Conservation (phyloP, 106 monocot genomes). For the Platanthera guangdongensis region DNA sequence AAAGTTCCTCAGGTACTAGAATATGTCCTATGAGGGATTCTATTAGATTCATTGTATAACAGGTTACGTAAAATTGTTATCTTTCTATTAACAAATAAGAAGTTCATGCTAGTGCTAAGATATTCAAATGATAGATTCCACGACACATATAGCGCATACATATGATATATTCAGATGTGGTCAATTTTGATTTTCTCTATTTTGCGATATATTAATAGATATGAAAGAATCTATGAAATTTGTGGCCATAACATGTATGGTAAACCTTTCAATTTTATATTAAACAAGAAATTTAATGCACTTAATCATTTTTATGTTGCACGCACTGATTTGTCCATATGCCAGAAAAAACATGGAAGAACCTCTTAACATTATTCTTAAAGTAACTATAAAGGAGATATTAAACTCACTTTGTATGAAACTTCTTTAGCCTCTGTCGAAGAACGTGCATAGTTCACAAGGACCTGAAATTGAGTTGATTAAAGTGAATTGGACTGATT, state of each 20-base stretch:
- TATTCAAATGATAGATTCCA: neutral
- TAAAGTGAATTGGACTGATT: neutral
- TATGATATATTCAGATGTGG: neutral
- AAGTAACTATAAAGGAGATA: neutral
- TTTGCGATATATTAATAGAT: too few relatives aligned
- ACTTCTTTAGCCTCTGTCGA: constrained; percentile 93
- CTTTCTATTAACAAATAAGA: neutral
- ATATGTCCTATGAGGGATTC: neutral
- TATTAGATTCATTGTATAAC: neutral
- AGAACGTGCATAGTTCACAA: constrained; percentile 97
- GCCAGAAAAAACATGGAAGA: neutral
- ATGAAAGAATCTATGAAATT: too few relatives aligned
- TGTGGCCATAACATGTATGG: too few relatives aligned
- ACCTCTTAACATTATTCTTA: neutral
- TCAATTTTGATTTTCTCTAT: neutral
- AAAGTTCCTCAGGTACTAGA: neutral
- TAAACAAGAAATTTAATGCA: neutral
- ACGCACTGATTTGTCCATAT: neutral
- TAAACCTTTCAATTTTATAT: neutral
- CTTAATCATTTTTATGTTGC: neutral
- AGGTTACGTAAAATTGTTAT: neutral
- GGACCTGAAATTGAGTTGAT: constrained; percentile 41
- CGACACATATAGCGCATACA: neutral
- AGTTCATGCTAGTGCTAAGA: neutral
- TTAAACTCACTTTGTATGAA: constrained; percentile 52